phyloP scores from a whole-genome alignment of 148 eudicot genomes.

The Mesembryanthemum crystallinum region DNA sequence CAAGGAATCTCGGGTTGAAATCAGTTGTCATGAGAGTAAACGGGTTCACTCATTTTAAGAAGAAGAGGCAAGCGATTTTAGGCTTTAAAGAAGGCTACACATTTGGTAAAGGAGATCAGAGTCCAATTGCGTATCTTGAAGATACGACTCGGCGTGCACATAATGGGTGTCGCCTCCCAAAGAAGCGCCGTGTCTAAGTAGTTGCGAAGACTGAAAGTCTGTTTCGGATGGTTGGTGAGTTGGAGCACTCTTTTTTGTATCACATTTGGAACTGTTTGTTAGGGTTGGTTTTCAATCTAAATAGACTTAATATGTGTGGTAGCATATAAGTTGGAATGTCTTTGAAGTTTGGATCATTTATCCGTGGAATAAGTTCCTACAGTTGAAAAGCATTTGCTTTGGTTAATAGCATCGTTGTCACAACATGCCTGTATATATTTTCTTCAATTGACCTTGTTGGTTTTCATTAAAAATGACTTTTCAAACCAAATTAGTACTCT shows the following conservation, averaged over 20 bases:
- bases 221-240: not conserved
- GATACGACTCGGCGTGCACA: constrained; percentile 88
- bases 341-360: not conserved
- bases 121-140: constrained; percentile 69
- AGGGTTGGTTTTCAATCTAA: not conserved
- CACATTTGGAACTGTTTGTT: too few relatives aligned
- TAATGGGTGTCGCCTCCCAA: constrained; percentile 83
- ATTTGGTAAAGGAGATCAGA: constrained; percentile 46
- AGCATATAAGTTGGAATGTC: not conserved
- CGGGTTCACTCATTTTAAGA: constrained; percentile 78
- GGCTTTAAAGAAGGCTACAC: constrained; percentile 82
- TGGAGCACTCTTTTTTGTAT: not conserved
- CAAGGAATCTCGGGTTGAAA: constrained; percentile 56
- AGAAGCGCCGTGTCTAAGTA: constrained; percentile 53
- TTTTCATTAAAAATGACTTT: too few relatives aligned
- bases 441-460: not conserved
- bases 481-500: too few relatives aligned
- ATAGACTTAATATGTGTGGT: not conserved
- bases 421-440: not conserved
- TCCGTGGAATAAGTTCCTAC: not conserved
- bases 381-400: too few relatives aligned
- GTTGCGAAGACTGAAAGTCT: not conserved
- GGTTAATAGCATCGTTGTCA: too few relatives aligned
- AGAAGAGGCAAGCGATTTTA: constrained; percentile 73
- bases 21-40: constrained; percentile 84